Evolutionary conservation across 371 early-diverging fungal species (phyloP).

Genomic region (Mortierella sp.): DNA sequence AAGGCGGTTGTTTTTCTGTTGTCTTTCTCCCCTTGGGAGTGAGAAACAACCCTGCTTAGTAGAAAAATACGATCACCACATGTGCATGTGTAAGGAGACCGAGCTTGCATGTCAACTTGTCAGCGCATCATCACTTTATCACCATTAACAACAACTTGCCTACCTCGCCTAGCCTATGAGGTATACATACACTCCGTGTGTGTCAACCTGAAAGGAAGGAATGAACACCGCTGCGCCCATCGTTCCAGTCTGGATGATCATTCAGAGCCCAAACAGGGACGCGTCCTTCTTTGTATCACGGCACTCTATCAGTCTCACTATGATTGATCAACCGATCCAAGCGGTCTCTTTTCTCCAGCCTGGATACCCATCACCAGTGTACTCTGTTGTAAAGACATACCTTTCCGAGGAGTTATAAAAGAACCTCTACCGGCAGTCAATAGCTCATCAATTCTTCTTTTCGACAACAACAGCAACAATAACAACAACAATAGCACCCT

Average conservation of each 20-base stretch:
- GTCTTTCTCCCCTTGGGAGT: neutral
- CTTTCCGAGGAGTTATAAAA: neutral
- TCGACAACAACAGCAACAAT: neutral
- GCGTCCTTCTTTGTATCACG: neutral
- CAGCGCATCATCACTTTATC: neutral
- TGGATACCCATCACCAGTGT: neutral
- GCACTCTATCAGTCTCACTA: neutral
- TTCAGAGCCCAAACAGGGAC: neutral
- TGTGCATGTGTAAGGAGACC: neutral
- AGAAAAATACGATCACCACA: neutral
- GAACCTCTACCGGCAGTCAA: neutral
- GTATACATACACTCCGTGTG: no score
- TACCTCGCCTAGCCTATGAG: no score
- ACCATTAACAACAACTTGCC: neutral
- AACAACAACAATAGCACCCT: neutral
- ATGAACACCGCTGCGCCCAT: neutral
- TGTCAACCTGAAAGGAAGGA: neutral
- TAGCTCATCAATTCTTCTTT: neutral
- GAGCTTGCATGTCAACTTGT: neutral
- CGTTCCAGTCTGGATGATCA: neutral
- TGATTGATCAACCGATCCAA: neutral
- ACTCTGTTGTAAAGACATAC: neutral
- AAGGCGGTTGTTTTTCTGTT: neutral
- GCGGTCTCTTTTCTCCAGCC: neutral
- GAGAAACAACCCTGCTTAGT: neutral